phyloP scores from a whole-genome alignment of 306 rosid genomes.

The Cyamopsis tetragonoloba region DNA sequence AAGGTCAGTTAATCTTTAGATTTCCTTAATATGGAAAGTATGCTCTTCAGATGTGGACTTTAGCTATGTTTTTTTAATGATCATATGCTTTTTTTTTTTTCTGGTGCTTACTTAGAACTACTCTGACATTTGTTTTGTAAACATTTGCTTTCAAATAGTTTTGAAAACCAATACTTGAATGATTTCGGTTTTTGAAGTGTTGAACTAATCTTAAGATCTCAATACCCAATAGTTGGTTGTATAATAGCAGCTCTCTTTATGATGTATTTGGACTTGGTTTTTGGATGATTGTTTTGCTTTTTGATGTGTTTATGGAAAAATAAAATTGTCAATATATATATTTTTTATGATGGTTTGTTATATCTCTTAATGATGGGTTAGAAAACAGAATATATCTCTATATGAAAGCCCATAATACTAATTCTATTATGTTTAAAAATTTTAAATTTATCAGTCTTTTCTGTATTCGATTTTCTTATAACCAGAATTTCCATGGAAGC shows the following conservation, averaged over 20 bases:
- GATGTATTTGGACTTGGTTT: neutral
- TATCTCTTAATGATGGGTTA: too few species aligned
- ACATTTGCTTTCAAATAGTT: neutral
- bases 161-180: neutral
- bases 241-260: neutral
- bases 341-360: too few species aligned
- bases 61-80: slow-evolving; percentile 5
- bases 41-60: neutral
- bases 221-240: neutral
- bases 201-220: neutral
- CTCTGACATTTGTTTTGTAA: neutral
- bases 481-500: neutral
- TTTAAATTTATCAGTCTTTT: neutral
- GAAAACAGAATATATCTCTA: too few species aligned
- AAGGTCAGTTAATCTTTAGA: neutral
- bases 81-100: neutral
- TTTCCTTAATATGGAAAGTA: neutral
- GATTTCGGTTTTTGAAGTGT: slow-evolving; percentile 22
- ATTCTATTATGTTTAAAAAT: slow-evolving; percentile 5
- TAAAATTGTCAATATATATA: too few species aligned
- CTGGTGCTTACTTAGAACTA: slow-evolving; percentile 21
- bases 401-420: too few species aligned
- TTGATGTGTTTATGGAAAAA: too few species aligned
- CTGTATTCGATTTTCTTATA: neutral
- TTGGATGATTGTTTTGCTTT: neutral